Evolutionary conservation across 2,329 filamentous ascomycete species (phyloP).

Genomic region (Cercospora sojina): DNA sequence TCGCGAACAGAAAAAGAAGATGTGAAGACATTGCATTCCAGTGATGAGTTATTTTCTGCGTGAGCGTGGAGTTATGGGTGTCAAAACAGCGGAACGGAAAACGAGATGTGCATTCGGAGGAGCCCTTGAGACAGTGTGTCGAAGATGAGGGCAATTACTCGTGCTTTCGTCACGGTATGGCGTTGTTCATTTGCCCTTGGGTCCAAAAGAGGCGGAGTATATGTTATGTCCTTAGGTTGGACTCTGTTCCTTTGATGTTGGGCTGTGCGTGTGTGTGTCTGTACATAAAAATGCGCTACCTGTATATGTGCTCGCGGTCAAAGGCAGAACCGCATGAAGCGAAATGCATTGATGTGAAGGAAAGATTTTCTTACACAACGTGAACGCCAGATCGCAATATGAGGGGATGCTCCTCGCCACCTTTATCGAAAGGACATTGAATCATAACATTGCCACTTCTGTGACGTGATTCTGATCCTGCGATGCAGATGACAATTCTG

Average conservation of each 20-base stretch:
- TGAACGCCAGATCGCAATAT: not conserved
- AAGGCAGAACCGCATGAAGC: not conserved
- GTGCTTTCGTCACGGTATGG: not conserved
- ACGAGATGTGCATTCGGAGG: not conserved
- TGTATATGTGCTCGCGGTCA: not conserved
- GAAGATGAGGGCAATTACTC: slow-evolving; percentile 1
- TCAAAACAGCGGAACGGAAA: not conserved
- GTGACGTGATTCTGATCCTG: not conserved
- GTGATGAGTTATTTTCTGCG: not conserved
- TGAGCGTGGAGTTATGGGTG: not conserved
- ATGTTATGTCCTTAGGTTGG: not conserved
- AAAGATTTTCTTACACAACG: not conserved
- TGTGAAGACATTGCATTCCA: not conserved
- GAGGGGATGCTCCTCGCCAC: not conserved
- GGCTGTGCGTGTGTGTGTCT: not conserved
- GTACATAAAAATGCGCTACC: not conserved
- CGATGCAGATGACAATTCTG: not conserved
- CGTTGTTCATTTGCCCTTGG: not conserved
- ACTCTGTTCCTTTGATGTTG: not conserved
- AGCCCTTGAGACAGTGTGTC: slow-evolving; percentile 11
- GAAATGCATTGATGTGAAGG: not conserved
- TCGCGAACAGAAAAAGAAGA: not conserved
- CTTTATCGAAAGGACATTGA: not conserved
- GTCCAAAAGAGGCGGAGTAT: not conserved
- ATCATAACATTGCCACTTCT: not conserved